Conservation (phyloP, 2,329 filamentous ascomycete species). For the Aspergillus fructus region DNA sequence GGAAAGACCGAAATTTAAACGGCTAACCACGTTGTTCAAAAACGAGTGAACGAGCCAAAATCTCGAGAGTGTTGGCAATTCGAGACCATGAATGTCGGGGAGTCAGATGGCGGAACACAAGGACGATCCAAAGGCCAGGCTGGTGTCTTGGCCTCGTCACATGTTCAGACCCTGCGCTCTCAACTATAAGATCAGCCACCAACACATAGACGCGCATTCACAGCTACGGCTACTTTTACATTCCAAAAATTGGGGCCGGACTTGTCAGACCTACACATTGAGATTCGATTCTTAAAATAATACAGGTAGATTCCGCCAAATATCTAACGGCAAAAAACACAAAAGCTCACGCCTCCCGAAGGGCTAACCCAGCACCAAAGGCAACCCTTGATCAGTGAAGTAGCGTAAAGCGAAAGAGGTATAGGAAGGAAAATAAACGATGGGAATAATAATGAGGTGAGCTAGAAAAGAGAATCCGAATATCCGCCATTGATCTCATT, state of each 20-base stretch:
- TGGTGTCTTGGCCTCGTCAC: conserved; percentile 28
- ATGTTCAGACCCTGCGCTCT: conserved; percentile 10
- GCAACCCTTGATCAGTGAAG: not conserved
- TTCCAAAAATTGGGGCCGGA: not conserved
- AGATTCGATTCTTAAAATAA: not conserved
- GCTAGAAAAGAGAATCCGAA: conserved; percentile 1
- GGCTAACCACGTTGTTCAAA: not conserved
- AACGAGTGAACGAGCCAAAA: not conserved
- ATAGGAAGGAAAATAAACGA: conserved; percentile 6
- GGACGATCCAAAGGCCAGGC: conserved; percentile 25
- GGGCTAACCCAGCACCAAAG: conserved; percentile 6
- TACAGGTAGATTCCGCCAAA: conserved; percentile 4
- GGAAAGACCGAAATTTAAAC: not conserved
- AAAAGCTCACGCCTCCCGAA: not conserved
- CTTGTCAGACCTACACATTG: not conserved
- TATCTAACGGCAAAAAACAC: not conserved
- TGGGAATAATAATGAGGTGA: conserved; percentile 2
- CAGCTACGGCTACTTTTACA: not conserved
- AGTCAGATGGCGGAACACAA: not conserved
- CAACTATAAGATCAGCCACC: not conserved
- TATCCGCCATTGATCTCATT: conserved; percentile 18
- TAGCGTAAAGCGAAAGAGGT: conserved; percentile 10
- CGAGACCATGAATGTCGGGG: not conserved
- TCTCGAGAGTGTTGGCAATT: not conserved
- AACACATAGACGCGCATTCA: not conserved